phyloP scores from a whole-genome alignment of 176 grass and related monocot species.

The Paspalum notatum region DNA sequence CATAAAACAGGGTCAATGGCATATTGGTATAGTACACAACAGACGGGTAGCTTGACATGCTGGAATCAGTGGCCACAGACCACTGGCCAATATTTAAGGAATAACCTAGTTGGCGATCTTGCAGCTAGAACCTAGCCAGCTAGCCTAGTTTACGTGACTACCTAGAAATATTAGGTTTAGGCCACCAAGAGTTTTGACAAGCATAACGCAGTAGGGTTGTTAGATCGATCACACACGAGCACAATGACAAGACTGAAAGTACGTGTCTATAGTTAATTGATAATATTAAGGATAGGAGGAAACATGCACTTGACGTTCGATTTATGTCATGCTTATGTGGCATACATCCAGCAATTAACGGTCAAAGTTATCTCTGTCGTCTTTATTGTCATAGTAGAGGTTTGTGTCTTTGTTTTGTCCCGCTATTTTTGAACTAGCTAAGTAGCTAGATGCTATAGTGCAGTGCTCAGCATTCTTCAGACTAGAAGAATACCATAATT shows the following conservation, averaged over 20 bases:
- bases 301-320: conserved; percentile 29
- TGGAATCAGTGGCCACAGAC: neutral
- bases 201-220: conserved; percentile 22
- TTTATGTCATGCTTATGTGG: conserved; percentile 44
- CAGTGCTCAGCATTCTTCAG: neutral
- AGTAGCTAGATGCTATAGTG: neutral
- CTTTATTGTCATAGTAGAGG: neutral
- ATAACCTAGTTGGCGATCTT: neutral
- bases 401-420: neutral
- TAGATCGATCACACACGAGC: conserved; percentile 33
- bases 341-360: conserved; percentile 7
- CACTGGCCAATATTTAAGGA: conserved; percentile 9
- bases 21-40: neutral
- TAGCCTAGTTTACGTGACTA: conserved; percentile 12
- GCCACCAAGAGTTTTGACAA: conserved; percentile 42
- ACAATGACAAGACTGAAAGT: conserved; percentile 40
- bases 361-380: conserved; percentile 12
- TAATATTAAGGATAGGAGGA: conserved; percentile 8
- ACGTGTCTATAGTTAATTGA: conserved; percentile 9
- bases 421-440: neutral
- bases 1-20: neutral
- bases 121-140: neutral
- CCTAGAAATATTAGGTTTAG: conserved; percentile 6
- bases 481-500: neutral
- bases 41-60: neutral